Evolutionary conservation across 2,329 filamentous ascomycete genomes (phyloP), one percentile per base, ranked within the genome.

Genomic region (Botryotinia calthae): DNA sequence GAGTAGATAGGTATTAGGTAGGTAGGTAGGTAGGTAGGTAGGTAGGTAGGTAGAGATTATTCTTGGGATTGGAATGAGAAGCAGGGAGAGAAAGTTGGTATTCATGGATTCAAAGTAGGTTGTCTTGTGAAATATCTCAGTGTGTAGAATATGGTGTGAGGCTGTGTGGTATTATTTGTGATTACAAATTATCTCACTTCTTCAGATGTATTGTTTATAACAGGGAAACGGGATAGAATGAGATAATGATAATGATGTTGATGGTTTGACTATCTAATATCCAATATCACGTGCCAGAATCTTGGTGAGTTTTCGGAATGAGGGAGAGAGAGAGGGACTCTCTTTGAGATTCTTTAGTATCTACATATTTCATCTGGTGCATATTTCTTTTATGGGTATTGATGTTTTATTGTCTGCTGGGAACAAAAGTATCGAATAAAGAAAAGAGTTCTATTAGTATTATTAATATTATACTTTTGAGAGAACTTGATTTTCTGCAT

Each of bases 401-500:
- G 4, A 51, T 25, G 25, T 51, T 10, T 25, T 25, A 5, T 25
- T 10, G 6, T 14, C 34, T 34, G 34, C 34, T 34, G 4, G 34
- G 34, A 34, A 34, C 34, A 34, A 34, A 34, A 34, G 3, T 1
- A 34, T 0, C 34, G 5, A 6, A 6, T 6, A 34, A n/a, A n/a
- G 25, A 51, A 51, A 16, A 25, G 1, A 0, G 0, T 12, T n/a
- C 14, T 2, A 12, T 12, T 51, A 6, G 5, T n/a, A 51, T 14
- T 12, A 3, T n/a, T 7, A n/a, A 5, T 25, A n/a, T 51, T 51
- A 10, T n/a, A 7, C 4, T n/a, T n/a, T 25, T 51, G 12, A 25
- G 22, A 25, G 12, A 2, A 10, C 12, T n/a, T 2, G 48, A n/a
- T 0, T 6, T 51, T 14, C n/a, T 6, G 12, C 14, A n/a, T 14